Conservation (phyloP, 495 filamentous ascomycete species). For the Wilcoxina mikolae region DNA sequence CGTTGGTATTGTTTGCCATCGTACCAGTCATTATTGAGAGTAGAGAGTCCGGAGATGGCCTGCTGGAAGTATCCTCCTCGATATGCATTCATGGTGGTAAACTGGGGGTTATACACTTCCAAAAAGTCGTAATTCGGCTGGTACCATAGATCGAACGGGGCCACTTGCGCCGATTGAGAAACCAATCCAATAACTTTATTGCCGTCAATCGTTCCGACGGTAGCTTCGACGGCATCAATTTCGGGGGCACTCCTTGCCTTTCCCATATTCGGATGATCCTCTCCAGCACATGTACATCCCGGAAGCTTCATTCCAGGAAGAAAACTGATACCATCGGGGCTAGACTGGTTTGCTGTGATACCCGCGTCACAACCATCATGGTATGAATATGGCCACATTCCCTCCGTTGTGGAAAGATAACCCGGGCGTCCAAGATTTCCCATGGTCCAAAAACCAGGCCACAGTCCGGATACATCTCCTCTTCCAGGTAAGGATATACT, state of each 20-base stretch:
- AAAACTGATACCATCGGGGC: constrained; percentile 48
- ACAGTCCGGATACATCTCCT: constrained; percentile 55
- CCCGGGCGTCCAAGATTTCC: constrained; percentile 58
- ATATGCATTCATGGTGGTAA: constrained; percentile 52
- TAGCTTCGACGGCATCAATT: constrained; percentile 63
- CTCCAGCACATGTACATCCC: constrained; percentile 48
- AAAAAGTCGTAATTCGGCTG: constrained; percentile 55
- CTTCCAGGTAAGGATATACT: constrained; percentile 59
- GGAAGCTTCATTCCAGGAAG: constrained; percentile 63
- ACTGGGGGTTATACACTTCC: constrained; percentile 45
- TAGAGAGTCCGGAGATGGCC: constrained; percentile 53
- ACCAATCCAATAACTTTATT: constrained; percentile 40
- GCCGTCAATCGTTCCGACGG: constrained; percentile 38
- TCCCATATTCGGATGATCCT: constrained; percentile 59
- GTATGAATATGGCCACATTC: constrained; percentile 72
- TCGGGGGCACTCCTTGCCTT: constrained; percentile 57
- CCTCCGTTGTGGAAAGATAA: constrained; percentile 54
- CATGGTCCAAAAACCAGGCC: constrained; percentile 75
- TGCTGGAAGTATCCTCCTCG: constrained; percentile 57
- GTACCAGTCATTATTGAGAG: constrained; percentile 65
- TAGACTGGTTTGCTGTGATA: constrained; percentile 65
- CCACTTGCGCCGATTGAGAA: constrained; percentile 59
- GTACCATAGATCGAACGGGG: constrained; percentile 66
- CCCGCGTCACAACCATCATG: constrained; percentile 56
- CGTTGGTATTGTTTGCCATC: constrained; percentile 58